Conservation (phyloP, 371 early-diverging fungal genomes). For the Mucor plumbeus region DNA sequence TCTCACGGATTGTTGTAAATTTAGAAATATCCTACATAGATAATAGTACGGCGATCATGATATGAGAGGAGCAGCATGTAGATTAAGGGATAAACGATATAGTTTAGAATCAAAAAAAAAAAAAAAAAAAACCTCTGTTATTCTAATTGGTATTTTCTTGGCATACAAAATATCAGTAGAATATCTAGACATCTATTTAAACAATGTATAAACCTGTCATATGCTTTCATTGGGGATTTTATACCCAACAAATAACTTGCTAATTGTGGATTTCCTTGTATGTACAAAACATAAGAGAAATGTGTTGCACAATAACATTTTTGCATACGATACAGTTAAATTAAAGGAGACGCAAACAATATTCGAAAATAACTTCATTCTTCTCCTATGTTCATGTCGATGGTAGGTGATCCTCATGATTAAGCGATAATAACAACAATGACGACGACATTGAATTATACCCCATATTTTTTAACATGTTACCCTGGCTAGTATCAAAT, state of each 20-base stretch:
- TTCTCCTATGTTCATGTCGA: not conserved
- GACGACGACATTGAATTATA: too few relatives aligned
- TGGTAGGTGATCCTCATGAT: not conserved
- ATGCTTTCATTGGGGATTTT: too few relatives aligned
- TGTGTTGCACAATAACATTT: not conserved
- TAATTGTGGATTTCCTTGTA: too few relatives aligned
- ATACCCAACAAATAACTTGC: too few relatives aligned
- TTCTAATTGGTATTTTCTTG: not conserved
- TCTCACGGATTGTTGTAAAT: not conserved
- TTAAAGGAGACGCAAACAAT: not conserved
- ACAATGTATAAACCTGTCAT: not conserved
- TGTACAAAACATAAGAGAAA: too few relatives aligned
- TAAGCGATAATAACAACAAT: too few relatives aligned
- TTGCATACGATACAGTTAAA: slow-evolving; percentile 2
- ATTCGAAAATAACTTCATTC: not conserved
- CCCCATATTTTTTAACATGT: too few relatives aligned
- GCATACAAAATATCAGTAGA: not conserved
- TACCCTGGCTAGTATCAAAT: too few relatives aligned
- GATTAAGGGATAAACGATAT: slow-evolving; percentile 8
- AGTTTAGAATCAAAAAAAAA: not conserved
- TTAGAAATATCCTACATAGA: too few relatives aligned
- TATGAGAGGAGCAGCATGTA: not conserved
- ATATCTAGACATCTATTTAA: not conserved
- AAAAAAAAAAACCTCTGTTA: not conserved
- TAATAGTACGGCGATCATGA: not conserved